Evolutionary conservation across 2,329 filamentous ascomycete genomes (phyloP).

Genomic region (Akanthomyces lecanii): DNA sequence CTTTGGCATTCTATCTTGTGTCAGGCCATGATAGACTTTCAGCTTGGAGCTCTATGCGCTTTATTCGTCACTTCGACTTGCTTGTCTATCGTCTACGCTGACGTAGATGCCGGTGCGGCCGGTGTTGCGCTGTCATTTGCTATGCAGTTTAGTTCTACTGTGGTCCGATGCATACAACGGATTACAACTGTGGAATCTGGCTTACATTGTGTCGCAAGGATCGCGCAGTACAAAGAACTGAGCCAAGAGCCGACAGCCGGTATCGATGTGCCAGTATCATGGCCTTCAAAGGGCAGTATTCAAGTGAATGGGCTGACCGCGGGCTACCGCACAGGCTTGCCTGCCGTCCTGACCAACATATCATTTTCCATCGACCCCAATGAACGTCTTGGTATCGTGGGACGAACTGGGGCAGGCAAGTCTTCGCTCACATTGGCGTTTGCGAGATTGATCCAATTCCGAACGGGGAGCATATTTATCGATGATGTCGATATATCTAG

Average conservation of each 20-base stretch:
- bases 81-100: constrained; percentile 51
- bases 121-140: constrained; percentile 66
- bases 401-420: constrained; percentile 67
- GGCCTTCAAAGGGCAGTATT: constrained; percentile 64
- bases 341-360: constrained; percentile 60
- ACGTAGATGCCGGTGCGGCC: constrained; percentile 59
- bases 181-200: constrained; percentile 64
- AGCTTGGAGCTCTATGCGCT: constrained; percentile 60
- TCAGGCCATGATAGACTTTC: constrained; percentile 65
- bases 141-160: constrained; percentile 53
- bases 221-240: constrained; percentile 63
- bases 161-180: constrained; percentile 57
- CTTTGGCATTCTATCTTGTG: constrained; percentile 63
- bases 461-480: background rate
- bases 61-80: constrained; percentile 58
- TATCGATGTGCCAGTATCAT: constrained; percentile 55
- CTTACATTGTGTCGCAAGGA: constrained; percentile 67
- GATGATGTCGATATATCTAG: constrained; percentile 46
- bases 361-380: constrained; percentile 56
- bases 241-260: constrained; percentile 58
- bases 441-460: background rate
- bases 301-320: constrained; percentile 63
- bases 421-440: constrained; percentile 39
- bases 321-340: constrained; percentile 60
- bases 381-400: constrained; percentile 63